Evolutionary conservation across 768 basidiomycete species (phyloP), one percentile per base, ranked within the genome.

Genomic region (Russula sp.): DNA sequence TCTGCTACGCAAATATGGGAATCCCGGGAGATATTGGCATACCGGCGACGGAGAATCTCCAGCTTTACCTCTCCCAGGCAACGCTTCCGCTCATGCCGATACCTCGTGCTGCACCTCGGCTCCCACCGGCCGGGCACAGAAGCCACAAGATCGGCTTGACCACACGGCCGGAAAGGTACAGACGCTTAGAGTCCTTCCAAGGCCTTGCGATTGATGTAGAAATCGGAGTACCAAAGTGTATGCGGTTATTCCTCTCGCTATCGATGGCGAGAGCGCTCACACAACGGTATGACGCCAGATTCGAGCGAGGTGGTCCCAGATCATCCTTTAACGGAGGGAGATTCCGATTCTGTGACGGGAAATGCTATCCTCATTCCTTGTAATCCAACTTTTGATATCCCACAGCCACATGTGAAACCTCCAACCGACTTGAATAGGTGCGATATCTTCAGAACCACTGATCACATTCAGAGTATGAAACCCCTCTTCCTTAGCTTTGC

Each of bases 51-150:
- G 67, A 62, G 13, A 68, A 68, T 44, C 61, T 68, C 32, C 55
- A 49, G 20, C 20, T 55, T 34, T 68, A 68, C 54, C 22, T 68
- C 20, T 66, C 67, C 31, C 50, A 59, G 6, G 61, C 67, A 22
- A 55, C n/a, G 10, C 66, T 67, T 37, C 66, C 66, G 1, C 58
- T 58, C 10, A 57, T 67, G 60, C 62, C 49, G 35, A 45, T 67
- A 16, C 55, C 61, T 48, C 57, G 49, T n/a, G 45, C 47, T 27
- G 66, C 56, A 8, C 66, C 66, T 8, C 37, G 2, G 32, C 48
- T 66, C 37, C 67, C 67, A 42, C 65, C 67, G 13, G 39, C 60
- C 7, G 67, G 67, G 1, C 67, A 68, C 58, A 62, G 61, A 50
- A 62, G 59, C 16, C 67, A 63, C 54, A 64, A 47, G 42, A 51